Conservation (phyloP, 352 stramenopile species). For the Blastocystis sp. region DNA sequence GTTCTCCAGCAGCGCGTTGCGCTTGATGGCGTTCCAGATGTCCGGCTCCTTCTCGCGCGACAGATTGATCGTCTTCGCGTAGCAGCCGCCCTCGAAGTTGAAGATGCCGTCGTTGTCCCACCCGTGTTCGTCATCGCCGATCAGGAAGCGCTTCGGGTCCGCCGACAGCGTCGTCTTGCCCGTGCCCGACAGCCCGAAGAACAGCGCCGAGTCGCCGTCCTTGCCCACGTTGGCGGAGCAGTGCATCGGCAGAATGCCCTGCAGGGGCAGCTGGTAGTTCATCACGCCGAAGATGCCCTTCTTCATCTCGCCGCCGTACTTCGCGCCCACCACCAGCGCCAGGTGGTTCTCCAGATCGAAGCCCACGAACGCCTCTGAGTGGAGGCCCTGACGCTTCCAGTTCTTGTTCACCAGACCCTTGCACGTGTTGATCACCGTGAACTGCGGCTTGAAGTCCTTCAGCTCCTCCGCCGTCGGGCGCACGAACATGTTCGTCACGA, state of each 20-base stretch:
- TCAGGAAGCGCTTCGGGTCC: constrained; percentile 83
- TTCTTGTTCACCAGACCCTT: constrained; percentile 85
- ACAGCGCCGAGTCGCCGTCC: constrained; percentile 88
- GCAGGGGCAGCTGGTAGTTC: constrained; percentile 93
- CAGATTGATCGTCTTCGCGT: constrained; percentile 98
- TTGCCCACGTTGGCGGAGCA: constrained; percentile 94
- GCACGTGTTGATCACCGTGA: constrained; percentile 95
- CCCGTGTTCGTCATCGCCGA: constrained; percentile 93
- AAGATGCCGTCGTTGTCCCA: constrained; percentile 95
- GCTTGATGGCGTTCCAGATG: constrained; percentile 93
- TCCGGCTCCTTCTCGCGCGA: constrained; percentile 90
- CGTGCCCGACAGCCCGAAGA: constrained; percentile 96
- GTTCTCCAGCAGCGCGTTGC: constrained; percentile 94
- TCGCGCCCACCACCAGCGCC: constrained; percentile 89
- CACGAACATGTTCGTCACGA: constrained; percentile 94
- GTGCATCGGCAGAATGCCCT: constrained; percentile 94
- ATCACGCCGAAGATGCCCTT: constrained; percentile 97
- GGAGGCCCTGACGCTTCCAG: constrained; percentile 87
- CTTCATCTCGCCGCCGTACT: constrained; percentile 96
- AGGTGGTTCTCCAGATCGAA: constrained; percentile 93
- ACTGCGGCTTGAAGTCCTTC: constrained; percentile 89
- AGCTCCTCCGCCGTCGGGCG: constrained; percentile 77
- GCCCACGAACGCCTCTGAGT: constrained; percentile 90
- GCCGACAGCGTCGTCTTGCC: constrained; percentile 88
- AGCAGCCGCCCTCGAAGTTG: constrained; percentile 98